Percentiles rank a stretch among this genome's conserved stretches.
These are phyloP conservation scores for Colletotrichum paranaense DNA, from an alignment of 2,329 filamentous ascomycete genomes.

Conservation along the genomic window DNA sequence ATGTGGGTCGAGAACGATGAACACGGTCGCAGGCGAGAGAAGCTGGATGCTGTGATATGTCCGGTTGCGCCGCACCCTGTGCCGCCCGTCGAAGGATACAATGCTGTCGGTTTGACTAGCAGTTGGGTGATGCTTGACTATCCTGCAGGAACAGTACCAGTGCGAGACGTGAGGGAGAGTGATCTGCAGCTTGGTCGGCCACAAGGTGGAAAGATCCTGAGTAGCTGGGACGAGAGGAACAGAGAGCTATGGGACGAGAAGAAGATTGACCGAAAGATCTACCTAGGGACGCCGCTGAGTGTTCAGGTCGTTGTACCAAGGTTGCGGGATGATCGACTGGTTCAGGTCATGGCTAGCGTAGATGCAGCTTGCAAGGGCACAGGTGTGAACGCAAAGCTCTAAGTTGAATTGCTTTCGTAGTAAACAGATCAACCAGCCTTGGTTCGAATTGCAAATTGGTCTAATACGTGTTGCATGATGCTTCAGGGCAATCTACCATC, in stretches of 20 bases:
- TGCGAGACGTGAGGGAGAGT: conserved; percentile 7
- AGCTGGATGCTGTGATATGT: conserved; percentile 65
- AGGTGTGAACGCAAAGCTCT: not conserved
- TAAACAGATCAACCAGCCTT: not conserved
- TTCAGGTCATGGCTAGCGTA: conserved; percentile 21
- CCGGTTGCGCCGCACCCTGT: conserved; percentile 71
- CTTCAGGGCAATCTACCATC: not conserved
- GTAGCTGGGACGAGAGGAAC: conserved; percentile 23
- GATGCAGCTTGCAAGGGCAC: not conserved
- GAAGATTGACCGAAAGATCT: conserved; percentile 14
- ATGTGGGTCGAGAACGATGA: conserved; percentile 26
- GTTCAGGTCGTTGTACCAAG: conserved; percentile 29
- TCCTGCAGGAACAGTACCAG: conserved; percentile 47
- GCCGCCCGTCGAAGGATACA: conserved; percentile 53
- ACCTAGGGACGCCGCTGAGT: conserved; percentile 19
- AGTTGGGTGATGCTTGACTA: conserved; percentile 52
- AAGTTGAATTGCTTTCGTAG: not conserved
- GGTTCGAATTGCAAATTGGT: not conserved
- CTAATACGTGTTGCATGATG: not conserved
- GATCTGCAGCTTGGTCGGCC: conserved; percentile 19
- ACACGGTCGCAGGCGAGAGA: not conserved
- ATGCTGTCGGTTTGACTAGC: conserved; percentile 44
- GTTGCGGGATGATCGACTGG: conserved; percentile 16
- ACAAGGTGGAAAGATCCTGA: conserved; percentile 1
- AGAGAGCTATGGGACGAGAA: conserved; percentile 27